Evolutionary conservation across 2,329 filamentous ascomycete genomes (phyloP).

Genomic region (Epichloe hybrida): DNA sequence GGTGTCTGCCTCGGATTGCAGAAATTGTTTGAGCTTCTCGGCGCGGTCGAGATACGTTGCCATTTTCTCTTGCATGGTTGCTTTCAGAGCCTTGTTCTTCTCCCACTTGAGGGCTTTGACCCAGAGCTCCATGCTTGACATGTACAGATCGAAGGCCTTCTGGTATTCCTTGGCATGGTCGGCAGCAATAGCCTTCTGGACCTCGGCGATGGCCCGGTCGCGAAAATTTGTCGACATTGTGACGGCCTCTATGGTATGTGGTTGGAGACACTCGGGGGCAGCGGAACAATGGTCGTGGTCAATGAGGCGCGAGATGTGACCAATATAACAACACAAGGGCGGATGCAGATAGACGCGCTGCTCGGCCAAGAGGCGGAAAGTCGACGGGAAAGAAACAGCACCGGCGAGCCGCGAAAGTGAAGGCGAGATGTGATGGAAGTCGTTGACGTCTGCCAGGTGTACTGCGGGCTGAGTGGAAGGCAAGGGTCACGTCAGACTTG

Average conservation of each 20-base stretch:
- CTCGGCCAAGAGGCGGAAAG: neutral
- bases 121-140: conserved; percentile 90
- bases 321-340: neutral
- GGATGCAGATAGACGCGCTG: neutral
- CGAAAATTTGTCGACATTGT: conserved; percentile 94
- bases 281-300: neutral
- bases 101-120: conserved; percentile 99
- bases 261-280: neutral
- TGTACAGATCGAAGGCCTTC: conserved; percentile 92
- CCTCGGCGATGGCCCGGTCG: conserved; percentile 87
- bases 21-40: conserved; percentile 90
- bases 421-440: neutral
- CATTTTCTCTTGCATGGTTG: conserved; percentile 92
- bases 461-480: neutral
- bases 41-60: conserved; percentile 97
- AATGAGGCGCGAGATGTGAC: neutral
- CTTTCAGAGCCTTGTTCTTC: conserved; percentile 94
- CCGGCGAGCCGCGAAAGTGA: neutral
- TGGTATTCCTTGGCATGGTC: conserved; percentile 95
- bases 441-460: neutral
- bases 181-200: conserved; percentile 94
- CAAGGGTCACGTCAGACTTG: conserved; percentile 1
- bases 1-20: conserved; percentile 62
- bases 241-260: conserved; percentile 10
- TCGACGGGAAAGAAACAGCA: neutral